Evolutionary conservation across 164 flowering plant species (phyloP).

Genomic region (Umbellularia californica): DNA sequence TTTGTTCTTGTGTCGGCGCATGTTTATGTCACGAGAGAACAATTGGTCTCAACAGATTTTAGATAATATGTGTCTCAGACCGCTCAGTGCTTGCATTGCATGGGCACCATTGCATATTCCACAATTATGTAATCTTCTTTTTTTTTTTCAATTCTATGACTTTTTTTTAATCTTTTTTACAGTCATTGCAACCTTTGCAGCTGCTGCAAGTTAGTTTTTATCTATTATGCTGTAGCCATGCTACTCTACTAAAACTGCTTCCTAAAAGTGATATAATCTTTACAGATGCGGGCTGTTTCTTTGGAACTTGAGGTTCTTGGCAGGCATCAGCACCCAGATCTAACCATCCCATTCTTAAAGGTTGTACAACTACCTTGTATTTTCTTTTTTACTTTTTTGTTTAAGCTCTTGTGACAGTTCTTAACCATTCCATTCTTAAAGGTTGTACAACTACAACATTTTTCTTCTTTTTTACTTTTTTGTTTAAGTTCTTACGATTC

Average conservation of each 20-base stretch:
- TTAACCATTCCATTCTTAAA: constrained; percentile 69
- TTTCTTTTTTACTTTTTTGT: background rate
- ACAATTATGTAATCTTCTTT: too few relatives aligned
- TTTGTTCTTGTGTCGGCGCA: too few relatives aligned
- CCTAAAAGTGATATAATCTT: background rate
- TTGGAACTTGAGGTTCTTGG: constrained; percentile 90
- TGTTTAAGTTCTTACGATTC: background rate
- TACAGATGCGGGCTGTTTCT: constrained; percentile 80
- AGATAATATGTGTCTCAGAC: too few relatives aligned
- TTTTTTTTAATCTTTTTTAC: background rate
- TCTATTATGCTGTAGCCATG: background rate
- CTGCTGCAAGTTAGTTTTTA: background rate
- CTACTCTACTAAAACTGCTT: too few relatives aligned
- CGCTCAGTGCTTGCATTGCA: too few relatives aligned
- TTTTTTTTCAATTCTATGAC: background rate
- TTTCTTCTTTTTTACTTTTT: background rate
- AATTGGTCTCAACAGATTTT: too few relatives aligned
- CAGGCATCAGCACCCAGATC: constrained; percentile 78
- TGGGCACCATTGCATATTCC: too few relatives aligned
- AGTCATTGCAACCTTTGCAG: background rate
- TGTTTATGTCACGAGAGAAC: too few relatives aligned
- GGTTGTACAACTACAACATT: constrained; percentile 30
- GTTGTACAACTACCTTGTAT: constrained; percentile 22
- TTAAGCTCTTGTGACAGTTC: background rate
- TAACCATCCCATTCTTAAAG: constrained; percentile 82